phyloP scores from a whole-genome alignment of 805 yeast species.

The Candida adriatica region DNA sequence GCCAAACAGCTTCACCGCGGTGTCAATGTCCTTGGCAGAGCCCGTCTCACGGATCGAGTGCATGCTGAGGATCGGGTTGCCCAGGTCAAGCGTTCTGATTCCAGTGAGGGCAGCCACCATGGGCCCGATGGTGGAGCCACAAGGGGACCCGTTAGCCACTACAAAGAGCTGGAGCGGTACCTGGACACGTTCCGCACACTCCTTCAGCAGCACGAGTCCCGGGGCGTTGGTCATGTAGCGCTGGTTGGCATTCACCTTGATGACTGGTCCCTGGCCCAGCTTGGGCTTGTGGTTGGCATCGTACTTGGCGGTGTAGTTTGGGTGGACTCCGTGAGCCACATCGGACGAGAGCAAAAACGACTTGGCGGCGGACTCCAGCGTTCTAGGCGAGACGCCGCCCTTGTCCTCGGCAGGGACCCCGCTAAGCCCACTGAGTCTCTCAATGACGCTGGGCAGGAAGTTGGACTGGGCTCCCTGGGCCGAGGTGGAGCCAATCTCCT shows the following conservation, averaged over 20 bases:
- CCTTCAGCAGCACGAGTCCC: slow-evolving; percentile 73
- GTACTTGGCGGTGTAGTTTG: slow-evolving; percentile 74
- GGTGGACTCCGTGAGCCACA: slow-evolving; percentile 97
- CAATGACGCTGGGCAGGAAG: slow-evolving; percentile 72
- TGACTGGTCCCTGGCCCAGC: slow-evolving; percentile 85
- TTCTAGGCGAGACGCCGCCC: slow-evolving; percentile 28
- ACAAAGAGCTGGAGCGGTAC: slow-evolving; percentile 91
- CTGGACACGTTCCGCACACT: slow-evolving; percentile 55
- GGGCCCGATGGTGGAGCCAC: slow-evolving; percentile 97
- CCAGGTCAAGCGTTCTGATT: slow-evolving; percentile 79
- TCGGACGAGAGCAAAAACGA: slow-evolving; percentile 90
- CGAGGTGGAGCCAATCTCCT: slow-evolving; percentile 88
- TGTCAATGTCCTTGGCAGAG: slow-evolving; percentile 65
- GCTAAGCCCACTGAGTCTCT: slow-evolving; percentile 51
- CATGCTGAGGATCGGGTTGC: slow-evolving; percentile 90
- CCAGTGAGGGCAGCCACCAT: slow-evolving; percentile 84
- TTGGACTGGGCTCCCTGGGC: slow-evolving; percentile 97
- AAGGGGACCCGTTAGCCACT: slow-evolving; percentile 87
- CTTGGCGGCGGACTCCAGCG: slow-evolving; percentile 55
- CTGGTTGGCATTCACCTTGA: slow-evolving; percentile 92
- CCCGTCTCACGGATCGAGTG: slow-evolving; percentile 92
- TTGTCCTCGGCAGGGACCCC: slow-evolving; percentile 25
- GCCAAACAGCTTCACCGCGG: slow-evolving; percentile 53
- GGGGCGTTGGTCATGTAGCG: slow-evolving; percentile 91
- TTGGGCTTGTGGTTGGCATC: slow-evolving; percentile 76